Evolutionary conservation across 495 filamentous ascomycete genomes (phyloP).

Genomic region (Tuber magnatum): DNA sequence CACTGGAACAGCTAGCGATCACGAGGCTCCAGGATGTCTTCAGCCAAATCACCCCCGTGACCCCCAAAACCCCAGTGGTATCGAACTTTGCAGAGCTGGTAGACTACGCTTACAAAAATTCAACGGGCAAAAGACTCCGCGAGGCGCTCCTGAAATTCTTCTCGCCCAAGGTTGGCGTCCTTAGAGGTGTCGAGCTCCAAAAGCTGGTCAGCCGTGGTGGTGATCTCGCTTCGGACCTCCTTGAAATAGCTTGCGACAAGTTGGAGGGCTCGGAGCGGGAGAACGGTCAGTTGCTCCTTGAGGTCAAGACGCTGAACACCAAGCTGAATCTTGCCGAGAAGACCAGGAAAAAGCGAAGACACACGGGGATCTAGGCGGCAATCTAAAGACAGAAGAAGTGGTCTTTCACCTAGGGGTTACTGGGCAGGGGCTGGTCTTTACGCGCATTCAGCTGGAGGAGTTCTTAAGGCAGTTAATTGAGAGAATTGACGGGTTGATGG

Average conservation of each 20-base stretch:
- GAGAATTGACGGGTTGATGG: neutral
- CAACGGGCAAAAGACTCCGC: constrained; percentile 13
- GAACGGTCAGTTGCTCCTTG: neutral
- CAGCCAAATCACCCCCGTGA: constrained; percentile 14
- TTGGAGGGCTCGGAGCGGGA: neutral
- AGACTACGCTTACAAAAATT: constrained; percentile 16
- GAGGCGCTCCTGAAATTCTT: constrained; percentile 20
- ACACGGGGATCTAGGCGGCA: neutral
- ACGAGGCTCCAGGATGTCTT: constrained; percentile 18
- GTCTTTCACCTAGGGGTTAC: neutral
- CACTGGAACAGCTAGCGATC: constrained; percentile 14
- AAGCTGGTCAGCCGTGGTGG: constrained; percentile 12
- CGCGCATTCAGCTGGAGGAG: neutral
- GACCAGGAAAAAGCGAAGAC: neutral
- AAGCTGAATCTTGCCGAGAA: neutral
- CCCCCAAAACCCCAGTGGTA: constrained; percentile 13
- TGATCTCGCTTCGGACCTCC: constrained; percentile 18
- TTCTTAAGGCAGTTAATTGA: neutral
- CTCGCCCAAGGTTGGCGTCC: constrained; percentile 14
- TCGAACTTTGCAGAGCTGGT: constrained; percentile 20
- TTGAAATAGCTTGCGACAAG: constrained; percentile 12
- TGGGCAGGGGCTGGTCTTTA: neutral
- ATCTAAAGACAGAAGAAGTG: neutral
- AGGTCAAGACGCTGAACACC: neutral
- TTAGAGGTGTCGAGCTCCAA: constrained; percentile 16